Evolutionary conservation across 1,284 basidiomycete genomes (phyloP), one percentile per base, ranked within the genome.

Genomic region (Cryptococcus wingfieldii): DNA sequence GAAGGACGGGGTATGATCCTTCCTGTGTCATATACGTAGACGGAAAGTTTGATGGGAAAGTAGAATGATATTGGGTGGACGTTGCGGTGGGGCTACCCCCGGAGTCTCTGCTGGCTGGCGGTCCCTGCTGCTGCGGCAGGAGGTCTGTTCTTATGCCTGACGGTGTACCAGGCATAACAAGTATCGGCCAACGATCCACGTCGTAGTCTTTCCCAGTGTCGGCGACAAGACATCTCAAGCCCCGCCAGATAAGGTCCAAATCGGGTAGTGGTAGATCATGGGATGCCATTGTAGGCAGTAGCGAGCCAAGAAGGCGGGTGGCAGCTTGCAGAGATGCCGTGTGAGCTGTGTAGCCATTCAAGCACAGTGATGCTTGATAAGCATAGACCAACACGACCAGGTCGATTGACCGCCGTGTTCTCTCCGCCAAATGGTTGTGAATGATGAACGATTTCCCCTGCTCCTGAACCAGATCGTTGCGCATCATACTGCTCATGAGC

Each of bases 331-430:
- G 47, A 34, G 60, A 67, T 4, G 47, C 41, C 1, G 50, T 16
- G 41, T 74, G 71, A 1, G 64, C 54, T 1, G 80, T 78, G 2
- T 81, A 82, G 6, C 86, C 86, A 55, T 89, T 88, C 53, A 83
- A 63, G 9, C 81, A 69, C 7, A 92, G 81, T 0, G 83, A 67
- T 0, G 83, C 82, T 69, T 92, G 87, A 64, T 88, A 92, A 19
- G 78, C 76, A 1, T 94, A 72, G 1, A 84, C 80, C 0, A 81
- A 76, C 4, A 89, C 79, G 1, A 84, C 82, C 16, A 87, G 74
- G 66, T 94, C 90, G 41, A 94, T 68, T 4, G 83, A 79, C 37
- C 82, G 80, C 13, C 88, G 83, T 4, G 85, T 34, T 34, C 31
- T 34, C 31, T 34, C 31, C 5, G 31, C 31, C 6, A 34, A 10